Conservation (phyloP, 148 eudicot genomes). For the Cornus controversa region DNA sequence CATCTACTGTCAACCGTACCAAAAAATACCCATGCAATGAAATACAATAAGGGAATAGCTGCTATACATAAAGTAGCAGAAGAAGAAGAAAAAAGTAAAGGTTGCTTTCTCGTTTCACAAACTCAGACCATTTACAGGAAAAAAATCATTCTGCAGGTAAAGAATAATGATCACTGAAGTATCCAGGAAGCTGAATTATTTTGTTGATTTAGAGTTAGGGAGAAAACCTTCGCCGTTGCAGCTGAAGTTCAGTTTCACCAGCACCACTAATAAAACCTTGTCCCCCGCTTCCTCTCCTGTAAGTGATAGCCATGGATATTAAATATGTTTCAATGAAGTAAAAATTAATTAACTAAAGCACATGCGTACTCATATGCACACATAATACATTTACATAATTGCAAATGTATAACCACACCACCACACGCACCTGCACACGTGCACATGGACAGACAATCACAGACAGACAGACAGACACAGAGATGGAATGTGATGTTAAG, state of each 20-base stretch:
- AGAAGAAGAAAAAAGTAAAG: not conserved
- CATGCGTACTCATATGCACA: not conserved
- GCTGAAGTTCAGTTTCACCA: conserved; percentile 98
- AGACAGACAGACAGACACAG: not conserved
- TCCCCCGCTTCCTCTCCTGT: conserved; percentile 98
- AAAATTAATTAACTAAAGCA: conserved; percentile 9
- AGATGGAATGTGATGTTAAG: not conserved
- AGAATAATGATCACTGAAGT: not conserved
- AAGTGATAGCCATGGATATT: conserved; percentile 17
- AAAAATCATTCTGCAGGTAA: not conserved
- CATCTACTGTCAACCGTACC: not conserved
- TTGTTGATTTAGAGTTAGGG: not conserved
- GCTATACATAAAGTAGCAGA: not conserved
- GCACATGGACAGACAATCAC: too few relatives aligned
- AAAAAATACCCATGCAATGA: not conserved
- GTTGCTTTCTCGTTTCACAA: not conserved
- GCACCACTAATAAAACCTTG: conserved; percentile 96
- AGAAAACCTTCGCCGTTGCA: conserved; percentile 90
- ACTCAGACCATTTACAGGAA: not conserved
- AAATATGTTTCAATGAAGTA: conserved; percentile 11
- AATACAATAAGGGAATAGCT: not conserved
- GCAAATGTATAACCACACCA: not conserved
- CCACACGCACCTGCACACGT: not conserved
- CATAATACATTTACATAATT: not conserved
- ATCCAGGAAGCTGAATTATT: not conserved